These are phyloP conservation scores for Crithidia acanthocephali DNA, from an alignment of 208 protist species.

Conservation along the genomic window DNA sequence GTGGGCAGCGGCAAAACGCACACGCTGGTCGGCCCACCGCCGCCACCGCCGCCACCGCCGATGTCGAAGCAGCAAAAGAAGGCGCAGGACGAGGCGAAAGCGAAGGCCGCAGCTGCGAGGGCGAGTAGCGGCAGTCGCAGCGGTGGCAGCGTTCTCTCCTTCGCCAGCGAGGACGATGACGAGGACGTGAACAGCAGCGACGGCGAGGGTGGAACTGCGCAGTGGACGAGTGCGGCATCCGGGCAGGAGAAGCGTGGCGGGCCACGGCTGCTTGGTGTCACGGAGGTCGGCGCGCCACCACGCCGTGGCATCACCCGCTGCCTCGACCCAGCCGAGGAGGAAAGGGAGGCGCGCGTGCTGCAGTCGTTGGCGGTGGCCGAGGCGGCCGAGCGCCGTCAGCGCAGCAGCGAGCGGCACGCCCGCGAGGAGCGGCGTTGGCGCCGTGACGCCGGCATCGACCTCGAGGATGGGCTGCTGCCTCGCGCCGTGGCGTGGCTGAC, in stretches of 20 bases:
- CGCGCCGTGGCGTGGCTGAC: slow-evolving; percentile 51
- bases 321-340: slow-evolving; percentile 25
- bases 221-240: neutral
- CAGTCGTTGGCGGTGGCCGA: slow-evolving; percentile 5
- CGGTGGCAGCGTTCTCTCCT: neutral
- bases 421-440: slow-evolving; percentile 29
- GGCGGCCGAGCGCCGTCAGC: slow-evolving; percentile 14
- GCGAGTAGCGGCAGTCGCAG: neutral
- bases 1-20: slow-evolving; percentile 78
- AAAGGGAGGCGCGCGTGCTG: slow-evolving; percentile 15
- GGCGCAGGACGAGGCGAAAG: neutral
- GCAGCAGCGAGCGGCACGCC: slow-evolving; percentile 17
- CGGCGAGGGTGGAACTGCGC: neutral
- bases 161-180: neutral
- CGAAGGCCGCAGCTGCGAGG: neutral
- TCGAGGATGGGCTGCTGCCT: slow-evolving; percentile 42
- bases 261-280: slow-evolving; percentile 9
- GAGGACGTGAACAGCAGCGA: neutral
- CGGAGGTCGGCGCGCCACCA: neutral
- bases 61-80: neutral
- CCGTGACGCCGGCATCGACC: slow-evolving; percentile 7
- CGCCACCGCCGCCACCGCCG: slow-evolving; percentile 11
- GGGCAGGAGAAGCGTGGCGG: neutral
- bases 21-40: slow-evolving; percentile 56
- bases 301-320: slow-evolving; percentile 25